Base-by-base conservation (phyloP, 2,329 filamentous ascomycete species). In the Eurotiales sp. region DNA sequence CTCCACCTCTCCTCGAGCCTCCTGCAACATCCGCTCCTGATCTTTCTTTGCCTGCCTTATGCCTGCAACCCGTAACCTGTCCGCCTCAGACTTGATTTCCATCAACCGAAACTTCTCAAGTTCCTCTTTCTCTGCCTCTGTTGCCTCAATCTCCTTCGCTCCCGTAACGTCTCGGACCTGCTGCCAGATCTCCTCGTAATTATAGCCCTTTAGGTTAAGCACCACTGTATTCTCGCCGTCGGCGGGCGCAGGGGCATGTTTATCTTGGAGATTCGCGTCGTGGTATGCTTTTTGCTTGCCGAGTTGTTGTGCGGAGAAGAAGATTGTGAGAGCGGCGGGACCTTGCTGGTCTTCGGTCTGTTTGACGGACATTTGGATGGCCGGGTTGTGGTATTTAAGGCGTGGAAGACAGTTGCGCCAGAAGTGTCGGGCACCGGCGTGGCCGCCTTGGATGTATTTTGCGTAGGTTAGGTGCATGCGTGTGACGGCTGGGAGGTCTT, bases 371-470 rank as follows among this genome's bases (percentile, higher is more conserved):
- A 97, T 95, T 39, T 86, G 83, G 41, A 96, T 71, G 11, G 83
- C 74, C 0, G 93, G 93, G 69, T 99, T 99, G 78, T 95, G 87
- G 75, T 85, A 99, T 78, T 99, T 96, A 59, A 99, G 78, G 52
- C 89, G 83, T 19, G 89, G 88, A 43, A 97, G 84, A 66, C 84
- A 86, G 55, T 85, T 77, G 57, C 81, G 83, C 88, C 90, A 96
- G 80, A 99, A 96, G 75, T 89, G 89, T 64, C 91, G 95, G 58
- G 67, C 65, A 41, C 68, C 70, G 54, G 62, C 62, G 56, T 68
- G 64, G 50, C 66, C 64, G 57, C 64, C 62, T 56, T 74, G 68
- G 55, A 70, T 69, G 55, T 71, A 73, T 47, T 56, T 63, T 21
- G 72, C 70, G 55, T 74, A 76, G 56, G 70, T 71, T 43, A 76